Conservation (phyloP, 2,329 filamentous ascomycete genomes). For the Immersiporthe knoxdaviesiana region DNA sequence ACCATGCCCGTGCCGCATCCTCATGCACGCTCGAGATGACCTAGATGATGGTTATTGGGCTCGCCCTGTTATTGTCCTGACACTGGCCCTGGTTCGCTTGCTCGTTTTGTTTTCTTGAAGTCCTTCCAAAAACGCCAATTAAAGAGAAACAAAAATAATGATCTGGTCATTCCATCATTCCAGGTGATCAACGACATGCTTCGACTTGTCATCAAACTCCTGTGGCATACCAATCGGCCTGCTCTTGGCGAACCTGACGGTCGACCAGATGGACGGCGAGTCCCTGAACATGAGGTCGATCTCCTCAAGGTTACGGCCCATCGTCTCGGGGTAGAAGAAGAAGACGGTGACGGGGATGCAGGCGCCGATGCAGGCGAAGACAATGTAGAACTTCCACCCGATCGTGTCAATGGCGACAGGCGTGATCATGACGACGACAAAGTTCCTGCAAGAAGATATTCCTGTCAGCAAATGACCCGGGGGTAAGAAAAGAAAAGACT, state of each 20-base stretch:
- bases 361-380: constrained; percentile 51
- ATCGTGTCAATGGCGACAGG: constrained; percentile 54
- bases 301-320: constrained; percentile 53
- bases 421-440: constrained; percentile 50
- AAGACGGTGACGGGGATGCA: constrained; percentile 50
- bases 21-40: not conserved
- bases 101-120: not conserved
- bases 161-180: constrained; percentile 18
- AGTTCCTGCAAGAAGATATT: constrained; percentile 39
- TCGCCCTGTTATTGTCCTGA: not conserved
- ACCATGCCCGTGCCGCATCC: no score
- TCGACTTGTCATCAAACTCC: constrained; percentile 27
- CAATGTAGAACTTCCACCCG: constrained; percentile 55
- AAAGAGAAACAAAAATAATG: not conserved
- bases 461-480: not conserved
- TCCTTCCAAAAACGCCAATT: not conserved
- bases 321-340: constrained; percentile 54
- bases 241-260: constrained; percentile 43
- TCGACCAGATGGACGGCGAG: constrained; percentile 41
- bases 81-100: not conserved
- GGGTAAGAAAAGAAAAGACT: not conserved
- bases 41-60: not conserved
- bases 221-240: constrained; percentile 33
- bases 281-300: constrained; percentile 49
- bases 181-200: constrained; percentile 16